Percentiles rank a stretch among this genome's conserved stretches.
These are phyloP conservation scores for Aspergillus wentii DNA, from an alignment of 495 filamentous ascomycete species.

Conservation along the genomic window DNA sequence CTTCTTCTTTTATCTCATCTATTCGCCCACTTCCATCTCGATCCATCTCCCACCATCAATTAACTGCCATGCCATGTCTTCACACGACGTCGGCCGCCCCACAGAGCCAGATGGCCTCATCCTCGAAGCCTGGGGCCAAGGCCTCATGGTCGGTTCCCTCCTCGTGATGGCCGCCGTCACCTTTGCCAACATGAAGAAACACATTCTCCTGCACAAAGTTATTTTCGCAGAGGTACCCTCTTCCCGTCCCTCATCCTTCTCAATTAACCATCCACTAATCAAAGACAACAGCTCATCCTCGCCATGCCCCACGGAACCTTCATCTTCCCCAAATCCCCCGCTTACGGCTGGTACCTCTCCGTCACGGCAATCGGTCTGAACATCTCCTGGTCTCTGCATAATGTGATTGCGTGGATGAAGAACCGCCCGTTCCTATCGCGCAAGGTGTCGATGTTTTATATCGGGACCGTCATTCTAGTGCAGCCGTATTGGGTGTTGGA, in stretches of 20 bases:
- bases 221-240: constrained; percentile 45
- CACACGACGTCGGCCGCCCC: too few species aligned
- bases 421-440: constrained; percentile 37
- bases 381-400: constrained; percentile 42
- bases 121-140: constrained; percentile 46
- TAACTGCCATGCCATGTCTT: too few species aligned
- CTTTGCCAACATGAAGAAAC: constrained; percentile 36
- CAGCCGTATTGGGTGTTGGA: constrained; percentile 45
- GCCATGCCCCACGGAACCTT: constrained; percentile 41
- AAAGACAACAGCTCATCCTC: constrained; percentile 31
- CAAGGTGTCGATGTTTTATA: constrained; percentile 30
- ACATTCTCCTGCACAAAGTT: constrained; percentile 40
- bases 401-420: constrained; percentile 48
- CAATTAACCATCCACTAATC: too few species aligned
- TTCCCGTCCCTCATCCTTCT: too few species aligned
- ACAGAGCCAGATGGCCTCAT: constrained; percentile 31
- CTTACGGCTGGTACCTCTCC: constrained; percentile 45
- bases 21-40: too few species aligned
- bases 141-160: constrained; percentile 41
- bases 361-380: constrained; percentile 43
- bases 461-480: constrained; percentile 32
- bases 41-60: too few species aligned
- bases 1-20: too few species aligned
- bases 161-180: constrained; percentile 43
- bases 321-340: constrained; percentile 34